Conservation (phyloP, 768 basidiomycete genomes). For the Sarcodon sp. region DNA sequence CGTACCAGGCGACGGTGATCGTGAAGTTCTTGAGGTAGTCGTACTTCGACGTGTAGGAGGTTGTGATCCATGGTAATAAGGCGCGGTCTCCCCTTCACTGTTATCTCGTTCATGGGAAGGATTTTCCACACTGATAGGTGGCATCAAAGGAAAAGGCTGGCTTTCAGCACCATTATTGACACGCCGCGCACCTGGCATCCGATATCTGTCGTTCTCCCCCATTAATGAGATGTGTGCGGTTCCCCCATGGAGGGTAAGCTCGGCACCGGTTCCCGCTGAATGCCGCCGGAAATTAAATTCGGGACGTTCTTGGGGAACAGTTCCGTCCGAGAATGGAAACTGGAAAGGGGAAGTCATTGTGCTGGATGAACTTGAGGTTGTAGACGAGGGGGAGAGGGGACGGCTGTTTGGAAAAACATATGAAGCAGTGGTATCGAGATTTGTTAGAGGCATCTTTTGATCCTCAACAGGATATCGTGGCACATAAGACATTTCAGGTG, state of each 20-base stretch:
- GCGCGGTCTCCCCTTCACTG: constrained; percentile 39
- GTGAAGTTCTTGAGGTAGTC: constrained; percentile 24
- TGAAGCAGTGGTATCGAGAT: constrained; percentile 34
- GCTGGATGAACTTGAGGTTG: constrained; percentile 35
- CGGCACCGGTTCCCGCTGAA: constrained; percentile 35
- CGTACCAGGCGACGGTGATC: constrained; percentile 31
- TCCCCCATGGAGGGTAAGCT: constrained; percentile 62
- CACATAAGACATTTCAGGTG: constrained; percentile 34
- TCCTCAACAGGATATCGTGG: constrained; percentile 37
- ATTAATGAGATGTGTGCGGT: constrained; percentile 57
- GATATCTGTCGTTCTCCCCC: constrained; percentile 48
- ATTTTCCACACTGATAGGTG: constrained; percentile 38
- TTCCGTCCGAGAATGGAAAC: constrained; percentile 47
- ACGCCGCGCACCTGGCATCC: constrained; percentile 32
- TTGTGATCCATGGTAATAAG: constrained; percentile 17
- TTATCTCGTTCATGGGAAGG: constrained; percentile 27
- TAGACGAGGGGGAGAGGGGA: constrained; percentile 60
- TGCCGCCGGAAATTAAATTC: constrained; percentile 60
- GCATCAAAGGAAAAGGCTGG: constrained; percentile 30
- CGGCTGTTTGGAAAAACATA: constrained; percentile 57
- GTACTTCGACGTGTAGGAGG: constrained; percentile 12
- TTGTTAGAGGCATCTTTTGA: constrained; percentile 38
- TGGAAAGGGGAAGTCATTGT: constrained; percentile 51
- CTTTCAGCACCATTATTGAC: constrained; percentile 37
- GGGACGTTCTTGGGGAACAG: constrained; percentile 38